phyloP scores from a whole-genome alignment of 805 yeast genomes.

The Priceomyces castillae region DNA sequence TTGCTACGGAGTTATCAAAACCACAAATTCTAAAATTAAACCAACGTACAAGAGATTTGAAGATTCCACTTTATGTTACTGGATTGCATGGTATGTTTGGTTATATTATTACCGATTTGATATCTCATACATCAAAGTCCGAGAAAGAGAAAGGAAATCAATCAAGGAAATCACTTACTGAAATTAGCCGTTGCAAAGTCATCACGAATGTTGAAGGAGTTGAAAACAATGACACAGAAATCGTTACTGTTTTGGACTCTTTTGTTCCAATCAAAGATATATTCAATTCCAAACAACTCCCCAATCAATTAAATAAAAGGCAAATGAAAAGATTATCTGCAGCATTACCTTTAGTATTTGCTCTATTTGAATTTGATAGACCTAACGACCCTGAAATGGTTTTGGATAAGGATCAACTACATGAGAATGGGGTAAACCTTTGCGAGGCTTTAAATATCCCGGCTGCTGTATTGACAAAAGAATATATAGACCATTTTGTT shows the following conservation, averaged over 20 bases:
- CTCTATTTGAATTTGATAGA: constrained; percentile 48
- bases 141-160: constrained; percentile 50
- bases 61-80: constrained; percentile 65
- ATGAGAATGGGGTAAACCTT: constrained; percentile 22
- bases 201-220: constrained; percentile 28
- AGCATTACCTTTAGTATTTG: constrained; percentile 55
- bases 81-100: constrained; percentile 82
- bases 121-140: constrained; percentile 55
- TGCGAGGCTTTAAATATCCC: constrained; percentile 42
- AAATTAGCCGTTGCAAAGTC: constrained; percentile 45
- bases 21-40: constrained; percentile 49
- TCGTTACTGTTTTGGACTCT: constrained; percentile 35
- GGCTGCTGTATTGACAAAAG: constrained; percentile 40
- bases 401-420: constrained; percentile 28
- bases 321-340: constrained; percentile 53
- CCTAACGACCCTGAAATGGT: constrained; percentile 20
- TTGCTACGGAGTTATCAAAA: constrained; percentile 64
- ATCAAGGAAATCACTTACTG: constrained; percentile 41
- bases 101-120: constrained; percentile 74
- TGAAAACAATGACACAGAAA: constrained; percentile 43
- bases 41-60: constrained; percentile 49
- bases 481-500: constrained; percentile 39
- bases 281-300: constrained; percentile 34
- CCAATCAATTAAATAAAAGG: constrained; percentile 40
- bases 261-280: constrained; percentile 35